Base-by-base conservation (phyloP, 2,329 filamentous ascomycete genomes). In the Beauveria medogensis region DNA sequence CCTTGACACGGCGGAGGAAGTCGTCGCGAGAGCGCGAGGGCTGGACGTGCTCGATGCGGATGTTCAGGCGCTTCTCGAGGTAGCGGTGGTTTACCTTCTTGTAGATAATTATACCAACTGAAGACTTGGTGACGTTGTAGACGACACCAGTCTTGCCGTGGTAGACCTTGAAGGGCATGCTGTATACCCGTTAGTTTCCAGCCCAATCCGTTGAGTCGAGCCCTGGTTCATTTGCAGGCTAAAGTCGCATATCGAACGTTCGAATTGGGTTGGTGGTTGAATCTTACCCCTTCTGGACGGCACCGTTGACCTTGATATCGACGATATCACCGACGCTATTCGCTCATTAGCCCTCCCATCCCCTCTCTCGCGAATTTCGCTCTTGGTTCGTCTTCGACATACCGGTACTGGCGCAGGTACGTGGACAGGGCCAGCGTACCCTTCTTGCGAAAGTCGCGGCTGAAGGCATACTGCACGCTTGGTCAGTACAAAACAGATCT, bases 61-160 rank as follows among this genome's bases (percentile, higher is more conserved):
- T 85, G 88, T 96, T 97, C 84, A 99, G 88, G 79, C 94, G 93
- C 92, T 99, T 99, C 90, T 99, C 94, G 78, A 99, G 85, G 88
- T 97, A 99, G 75, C 93, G 90, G 89, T 97, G 94, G 82, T 92
- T 92, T 78, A 99, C 94, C 80, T 95, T 91, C 88, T 96, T 97
- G 90, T 96, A 93, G 82, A 99, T 90, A 82, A 99, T 97, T 80
- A 99, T 90, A 74, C 94, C 94, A 77, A 99, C 92, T 69, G 94
- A 90, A 73, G 86, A 90, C 88, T 97, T 96, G 82, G 93, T 94
- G 74, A 99, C 94, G 85, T 99, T 99, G 90, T 96, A 96, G 81
- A 96, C 82, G 73, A 96, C 90, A 77, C 92, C 92, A 67, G 92
- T 96, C 90, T 97, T 97, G 76, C 93, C 94, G 86, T 97, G 92